phyloP scores from a whole-genome alignment of 2,329 filamentous ascomycete genomes.

The Monosporascus sp. region DNA sequence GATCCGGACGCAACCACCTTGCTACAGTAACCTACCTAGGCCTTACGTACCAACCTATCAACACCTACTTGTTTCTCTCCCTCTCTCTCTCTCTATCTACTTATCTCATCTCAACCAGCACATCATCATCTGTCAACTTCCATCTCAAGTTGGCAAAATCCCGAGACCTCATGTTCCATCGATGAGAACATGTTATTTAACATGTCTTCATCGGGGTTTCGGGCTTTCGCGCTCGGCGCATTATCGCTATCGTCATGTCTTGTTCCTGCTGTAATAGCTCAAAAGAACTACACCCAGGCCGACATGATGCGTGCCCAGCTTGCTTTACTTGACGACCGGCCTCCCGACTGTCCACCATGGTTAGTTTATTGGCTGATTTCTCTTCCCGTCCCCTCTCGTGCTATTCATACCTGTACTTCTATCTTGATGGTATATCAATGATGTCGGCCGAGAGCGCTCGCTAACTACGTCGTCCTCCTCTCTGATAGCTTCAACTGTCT shows the following conservation, averaged over 20 bases:
- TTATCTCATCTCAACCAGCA: no score
- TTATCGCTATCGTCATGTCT: conserved; percentile 18
- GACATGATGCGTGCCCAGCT: conserved; percentile 61
- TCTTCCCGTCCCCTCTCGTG: conserved; percentile 29
- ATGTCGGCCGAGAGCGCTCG: conserved; percentile 9
- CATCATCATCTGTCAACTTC: no score
- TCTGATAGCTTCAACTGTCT: conserved; percentile 88
- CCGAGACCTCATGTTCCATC: neutral
- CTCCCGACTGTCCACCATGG: conserved; percentile 75
- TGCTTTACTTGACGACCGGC: conserved; percentile 66
- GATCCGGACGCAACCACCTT: no score
- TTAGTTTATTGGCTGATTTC: conserved; percentile 28
- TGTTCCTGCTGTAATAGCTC: conserved; percentile 22
- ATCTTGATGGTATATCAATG: neutral
- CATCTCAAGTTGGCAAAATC: no score
- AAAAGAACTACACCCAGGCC: conserved; percentile 53
- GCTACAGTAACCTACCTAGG: no score
- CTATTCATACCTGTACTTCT: conserved; percentile 26
- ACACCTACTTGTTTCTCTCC: no score
- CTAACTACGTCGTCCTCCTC: conserved; percentile 14
- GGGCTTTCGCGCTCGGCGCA: conserved; percentile 16
- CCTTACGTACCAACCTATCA: no score
- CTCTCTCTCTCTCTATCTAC: no score
- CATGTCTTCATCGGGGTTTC: conserved; percentile 19
- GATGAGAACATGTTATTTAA: conserved; percentile 4